A percentile compares a stretch with the other conserved stretches of the same genome.
Evolutionary conservation across 306 rosid species (phyloP).

Genomic region (Arachis hypogaea): DNA sequence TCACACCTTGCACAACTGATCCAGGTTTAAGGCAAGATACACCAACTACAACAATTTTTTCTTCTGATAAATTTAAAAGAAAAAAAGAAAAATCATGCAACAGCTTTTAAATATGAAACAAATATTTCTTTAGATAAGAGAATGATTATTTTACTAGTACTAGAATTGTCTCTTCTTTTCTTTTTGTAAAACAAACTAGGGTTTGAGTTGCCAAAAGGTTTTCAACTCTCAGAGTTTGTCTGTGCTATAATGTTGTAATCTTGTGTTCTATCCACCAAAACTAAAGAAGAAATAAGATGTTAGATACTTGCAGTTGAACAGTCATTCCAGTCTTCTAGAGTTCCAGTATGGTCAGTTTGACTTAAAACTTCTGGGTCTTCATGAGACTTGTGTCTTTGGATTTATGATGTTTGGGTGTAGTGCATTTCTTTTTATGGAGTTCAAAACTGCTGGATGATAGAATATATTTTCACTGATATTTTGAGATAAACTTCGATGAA

Average conservation of each 20-base stretch:
- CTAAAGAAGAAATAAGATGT: not conserved
- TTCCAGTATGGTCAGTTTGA: not conserved
- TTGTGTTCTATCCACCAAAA: not conserved
- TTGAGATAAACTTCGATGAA: not conserved
- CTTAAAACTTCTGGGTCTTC: not conserved
- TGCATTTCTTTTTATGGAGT: not conserved
- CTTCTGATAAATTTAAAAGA: constrained; percentile 15
- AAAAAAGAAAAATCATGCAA: constrained; percentile 10
- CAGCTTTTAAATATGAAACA: not conserved
- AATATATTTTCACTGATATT: constrained; percentile 1
- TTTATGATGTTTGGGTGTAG: not conserved
- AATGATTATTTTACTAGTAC: not conserved
- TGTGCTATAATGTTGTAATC: not conserved
- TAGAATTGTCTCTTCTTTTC: constrained; percentile 3
- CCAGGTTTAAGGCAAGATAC: constrained; percentile 85
- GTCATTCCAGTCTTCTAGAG: constrained; percentile 3
- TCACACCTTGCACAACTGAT: constrained; percentile 86
- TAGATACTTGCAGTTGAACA: constrained; percentile 9
- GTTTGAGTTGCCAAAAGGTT: constrained; percentile 3
- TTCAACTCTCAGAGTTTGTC: not conserved
- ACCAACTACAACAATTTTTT: constrained; percentile 31
- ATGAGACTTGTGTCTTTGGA: not conserved
- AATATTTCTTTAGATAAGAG: constrained; percentile 22
- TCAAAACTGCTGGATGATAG: constrained; percentile 4
- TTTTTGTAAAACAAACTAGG: constrained; percentile 21